Conservation (phyloP, 1,284 basidiomycete genomes). For the Moesziomyces aphidis region DNA sequence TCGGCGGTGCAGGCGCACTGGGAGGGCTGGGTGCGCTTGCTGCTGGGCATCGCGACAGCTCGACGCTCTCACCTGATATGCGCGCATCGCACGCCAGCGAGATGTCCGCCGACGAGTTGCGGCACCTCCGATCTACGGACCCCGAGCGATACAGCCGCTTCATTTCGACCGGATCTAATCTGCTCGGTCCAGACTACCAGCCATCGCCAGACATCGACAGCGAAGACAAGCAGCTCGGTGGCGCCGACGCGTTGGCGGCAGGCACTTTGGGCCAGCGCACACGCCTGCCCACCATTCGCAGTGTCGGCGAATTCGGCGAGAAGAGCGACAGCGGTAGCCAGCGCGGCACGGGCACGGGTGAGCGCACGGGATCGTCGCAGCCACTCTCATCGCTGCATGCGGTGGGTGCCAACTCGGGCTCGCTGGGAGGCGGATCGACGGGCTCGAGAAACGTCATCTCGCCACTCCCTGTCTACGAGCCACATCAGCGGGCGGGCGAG, state of each 20-base stretch:
- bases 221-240: constrained; percentile 3
- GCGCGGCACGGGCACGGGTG: constrained; percentile 5
- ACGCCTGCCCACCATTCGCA: constrained; percentile 50
- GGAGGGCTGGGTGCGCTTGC: constrained; percentile 51
- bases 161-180: constrained; percentile 46
- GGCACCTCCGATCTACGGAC: constrained; percentile 30
- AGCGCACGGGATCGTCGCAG: constrained; percentile 3
- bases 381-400: constrained; percentile 2
- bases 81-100: constrained; percentile 16
- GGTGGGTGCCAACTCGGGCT: constrained; percentile 4
- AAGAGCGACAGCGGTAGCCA: constrained; percentile 16
- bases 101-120: constrained; percentile 27
- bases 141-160: constrained; percentile 50
- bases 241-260: background rate
- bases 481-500: constrained; percentile 22
- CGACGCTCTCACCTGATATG: background rate
- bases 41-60: constrained; percentile 52
- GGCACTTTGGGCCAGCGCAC: constrained; percentile 14
- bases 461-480: constrained; percentile 30
- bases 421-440: constrained; percentile 8
- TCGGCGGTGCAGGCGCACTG: constrained; percentile 27
- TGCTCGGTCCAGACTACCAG: constrained; percentile 48
- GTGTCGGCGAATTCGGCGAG: constrained; percentile 57
- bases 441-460: constrained; percentile 13
- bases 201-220: constrained; percentile 18